These are phyloP conservation scores for Colletotrichum tamarilloi DNA, from an alignment of 2,329 filamentous ascomycete genomes.

Conservation along the genomic window DNA sequence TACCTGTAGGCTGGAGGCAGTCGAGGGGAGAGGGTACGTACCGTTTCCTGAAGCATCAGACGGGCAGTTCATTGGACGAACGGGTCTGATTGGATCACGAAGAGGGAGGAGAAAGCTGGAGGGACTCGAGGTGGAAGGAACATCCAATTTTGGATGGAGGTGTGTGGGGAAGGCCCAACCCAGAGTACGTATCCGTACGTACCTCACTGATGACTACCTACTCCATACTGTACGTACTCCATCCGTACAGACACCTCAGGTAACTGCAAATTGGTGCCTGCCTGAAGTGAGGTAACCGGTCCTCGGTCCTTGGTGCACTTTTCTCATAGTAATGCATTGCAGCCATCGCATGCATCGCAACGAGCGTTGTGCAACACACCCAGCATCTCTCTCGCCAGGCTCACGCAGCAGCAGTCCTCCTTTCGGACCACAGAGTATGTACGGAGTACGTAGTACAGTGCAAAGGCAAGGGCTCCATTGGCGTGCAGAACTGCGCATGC, in stretches of 20 bases:
- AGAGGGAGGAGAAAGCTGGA: slow-evolving; percentile 9
- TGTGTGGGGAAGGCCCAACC: not conserved
- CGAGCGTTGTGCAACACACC: not conserved
- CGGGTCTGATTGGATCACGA: not conserved
- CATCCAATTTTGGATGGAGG: not conserved
- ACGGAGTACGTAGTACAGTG: not conserved
- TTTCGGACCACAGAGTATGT: not conserved
- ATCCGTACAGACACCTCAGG: too few relatives aligned
- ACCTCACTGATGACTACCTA: not conserved
- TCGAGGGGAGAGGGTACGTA: not conserved
- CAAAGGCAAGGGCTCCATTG: slow-evolving; percentile 12
- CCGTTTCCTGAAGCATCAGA: not conserved
- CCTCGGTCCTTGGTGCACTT: slow-evolving; percentile 10
- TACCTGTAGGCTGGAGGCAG: too few relatives aligned
- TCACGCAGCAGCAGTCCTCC: not conserved
- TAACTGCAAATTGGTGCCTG: not conserved
- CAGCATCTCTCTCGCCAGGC: not conserved
- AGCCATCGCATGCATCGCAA: not conserved
- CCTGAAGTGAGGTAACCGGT: slow-evolving; percentile 10
- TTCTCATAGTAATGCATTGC: not conserved
- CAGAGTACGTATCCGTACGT: not conserved
- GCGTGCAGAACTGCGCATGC: slow-evolving; percentile 24
- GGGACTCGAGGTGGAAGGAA: not conserved
- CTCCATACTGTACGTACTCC: not conserved
- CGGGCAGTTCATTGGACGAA: not conserved